Conservation (phyloP, 257 asterid genomes). For the Nemophila menziesii region DNA sequence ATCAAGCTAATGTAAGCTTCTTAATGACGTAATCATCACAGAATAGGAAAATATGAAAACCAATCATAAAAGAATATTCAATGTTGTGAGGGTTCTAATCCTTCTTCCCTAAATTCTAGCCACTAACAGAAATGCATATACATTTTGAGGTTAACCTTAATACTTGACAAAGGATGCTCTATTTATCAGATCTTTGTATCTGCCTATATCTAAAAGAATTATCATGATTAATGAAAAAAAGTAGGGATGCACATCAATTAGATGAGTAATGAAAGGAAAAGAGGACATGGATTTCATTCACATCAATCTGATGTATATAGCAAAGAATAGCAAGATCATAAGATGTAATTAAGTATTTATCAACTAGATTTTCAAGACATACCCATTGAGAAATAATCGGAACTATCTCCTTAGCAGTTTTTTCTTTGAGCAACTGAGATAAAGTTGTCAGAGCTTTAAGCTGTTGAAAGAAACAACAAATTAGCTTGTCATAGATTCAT, state of each 20-base stretch:
- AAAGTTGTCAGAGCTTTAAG: conserved; percentile 81
- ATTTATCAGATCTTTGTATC: not conserved
- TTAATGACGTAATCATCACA: not conserved
- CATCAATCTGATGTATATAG: not conserved
- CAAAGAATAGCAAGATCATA: conserved; percentile 4
- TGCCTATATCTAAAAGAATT: not conserved
- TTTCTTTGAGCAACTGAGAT: conserved; percentile 60
- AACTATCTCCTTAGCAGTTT: conserved; percentile 52
- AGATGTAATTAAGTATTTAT: conserved; percentile 6
- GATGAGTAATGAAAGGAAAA: not conserved
- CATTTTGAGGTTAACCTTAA: not conserved
- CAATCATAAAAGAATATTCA: not conserved
- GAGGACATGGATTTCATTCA: not conserved
- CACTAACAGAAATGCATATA: not conserved
- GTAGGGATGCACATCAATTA: no score
- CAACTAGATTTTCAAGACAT: conserved; percentile 19
- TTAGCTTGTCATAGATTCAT: conserved; percentile 13
- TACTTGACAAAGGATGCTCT: no score
- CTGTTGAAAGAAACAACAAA: conserved; percentile 33
- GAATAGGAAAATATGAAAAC: not conserved
- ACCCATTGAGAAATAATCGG: conserved; percentile 86
- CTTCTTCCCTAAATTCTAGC: no score
- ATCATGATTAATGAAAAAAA: not conserved
- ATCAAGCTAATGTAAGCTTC: not conserved
- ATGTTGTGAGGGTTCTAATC: not conserved